Evolutionary conservation across 345 rosid genomes (phyloP), one percentile per base, ranked within the genome.

Genomic region (Draba incana): DNA sequence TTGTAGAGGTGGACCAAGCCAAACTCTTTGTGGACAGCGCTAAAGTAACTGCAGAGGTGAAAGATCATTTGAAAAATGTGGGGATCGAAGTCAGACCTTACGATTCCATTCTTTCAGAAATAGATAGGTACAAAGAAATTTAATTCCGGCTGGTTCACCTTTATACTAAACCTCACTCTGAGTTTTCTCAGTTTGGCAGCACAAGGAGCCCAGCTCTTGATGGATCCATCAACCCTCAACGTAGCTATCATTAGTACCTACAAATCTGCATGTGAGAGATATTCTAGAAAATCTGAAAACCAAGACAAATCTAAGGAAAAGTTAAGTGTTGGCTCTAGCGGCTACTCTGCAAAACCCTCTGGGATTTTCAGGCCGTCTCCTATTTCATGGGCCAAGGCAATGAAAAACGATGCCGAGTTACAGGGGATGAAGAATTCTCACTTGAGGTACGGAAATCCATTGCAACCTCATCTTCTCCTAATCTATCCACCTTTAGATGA

Each of bases 341-440:
- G 79, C 48, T 81, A 58, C 46, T 55, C 84, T 66, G 62, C 59
- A 25, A 85, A 81, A 68, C 81, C 90, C 49, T 68, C 75, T 70
- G 92, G 94, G 52, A 76, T 90, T 67, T 87, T 78, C 57, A 85
- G 67, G 86, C 69, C 75, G 42, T 93, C 97, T 45, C 98, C 98
- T n/a, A 75, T 93, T 63, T 85, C 96, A 45, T 65, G 86, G 60
- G 81, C 86, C 25, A 93, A 93, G 84, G 97, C 98, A 52, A 69
- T 93, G 72, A 93, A 93, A 77, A 90, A 93, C 57, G 74, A 82
- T 15, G 81, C 88, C 0, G 98, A 93, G 75, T 74, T 93, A 75
- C 87, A 84, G 75, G 98, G 98, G 70, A 90, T 90, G 98, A 80
- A 64, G 63, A 84, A 84, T 68, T 83, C 86, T 78, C 98, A 93